Evolutionary conservation across 83 land plant species (phyloP).

Genomic region (Picea engelmannii): DNA sequence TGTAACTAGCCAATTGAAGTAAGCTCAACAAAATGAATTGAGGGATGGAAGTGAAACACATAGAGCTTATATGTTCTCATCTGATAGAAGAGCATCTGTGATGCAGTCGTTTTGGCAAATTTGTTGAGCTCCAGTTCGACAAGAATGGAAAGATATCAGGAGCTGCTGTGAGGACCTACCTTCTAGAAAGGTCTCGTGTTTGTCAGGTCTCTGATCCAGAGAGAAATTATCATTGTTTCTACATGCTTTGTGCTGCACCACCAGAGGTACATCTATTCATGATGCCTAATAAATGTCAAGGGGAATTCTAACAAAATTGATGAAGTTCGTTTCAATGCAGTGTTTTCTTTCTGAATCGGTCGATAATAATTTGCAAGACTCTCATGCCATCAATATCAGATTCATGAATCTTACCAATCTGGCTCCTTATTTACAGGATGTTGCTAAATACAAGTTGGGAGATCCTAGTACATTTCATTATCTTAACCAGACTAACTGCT

Average conservation of each 20-base stretch:
- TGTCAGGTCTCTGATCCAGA: constrained; percentile 94
- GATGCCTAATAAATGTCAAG: neutral
- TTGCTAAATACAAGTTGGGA: constrained; percentile 72
- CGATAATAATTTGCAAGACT: neutral
- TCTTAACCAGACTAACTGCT: constrained; percentile 84
- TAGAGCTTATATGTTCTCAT: neutral
- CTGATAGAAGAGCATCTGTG: neutral
- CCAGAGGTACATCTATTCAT: constrained; percentile 39
- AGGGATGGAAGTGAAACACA: neutral
- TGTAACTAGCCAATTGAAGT: neutral
- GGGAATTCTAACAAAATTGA: too few relatives aligned
- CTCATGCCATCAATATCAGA: neutral
- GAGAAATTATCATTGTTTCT: constrained; percentile 96
- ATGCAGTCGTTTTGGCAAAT: constrained; percentile 97
- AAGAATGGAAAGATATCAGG: constrained; percentile 88
- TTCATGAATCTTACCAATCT: constrained; percentile 4
- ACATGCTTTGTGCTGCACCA: constrained; percentile 92
- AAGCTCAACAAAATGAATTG: neutral
- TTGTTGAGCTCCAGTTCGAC: constrained; percentile 96
- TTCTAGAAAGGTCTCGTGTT: constrained; percentile 97
- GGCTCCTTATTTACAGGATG: constrained; percentile 53
- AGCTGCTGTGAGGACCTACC: constrained; percentile 93
- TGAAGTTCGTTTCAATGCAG: neutral
- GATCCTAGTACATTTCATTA: constrained; percentile 81
- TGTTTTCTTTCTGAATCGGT: neutral